These are phyloP conservation scores for Leptomonas seymouri DNA, from an alignment of 208 protist species.

Conservation along the genomic window DNA sequence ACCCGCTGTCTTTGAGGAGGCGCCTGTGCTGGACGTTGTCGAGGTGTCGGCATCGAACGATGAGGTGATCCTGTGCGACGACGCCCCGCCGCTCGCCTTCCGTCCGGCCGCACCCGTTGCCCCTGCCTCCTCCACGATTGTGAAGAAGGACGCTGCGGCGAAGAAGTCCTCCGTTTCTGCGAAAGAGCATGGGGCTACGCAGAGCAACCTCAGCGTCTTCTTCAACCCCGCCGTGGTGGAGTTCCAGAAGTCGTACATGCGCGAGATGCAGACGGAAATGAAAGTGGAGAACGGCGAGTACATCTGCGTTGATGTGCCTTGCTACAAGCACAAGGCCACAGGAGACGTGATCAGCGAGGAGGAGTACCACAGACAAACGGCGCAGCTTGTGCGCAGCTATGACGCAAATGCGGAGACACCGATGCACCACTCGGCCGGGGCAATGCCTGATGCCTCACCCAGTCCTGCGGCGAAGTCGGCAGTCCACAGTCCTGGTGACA, in stretches of 20 bases:
- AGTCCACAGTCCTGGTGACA: not conserved
- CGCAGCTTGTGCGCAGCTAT: conserved; percentile 32
- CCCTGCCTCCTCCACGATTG: not conserved
- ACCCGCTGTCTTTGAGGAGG: conserved; percentile 5
- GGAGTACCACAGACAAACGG: conserved; percentile 52
- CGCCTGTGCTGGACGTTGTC: conserved; percentile 44
- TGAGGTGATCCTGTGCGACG: conserved; percentile 82
- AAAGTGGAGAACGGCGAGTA: conserved; percentile 69
- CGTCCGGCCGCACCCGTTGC: conserved; percentile 18
- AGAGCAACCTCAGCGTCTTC: conserved; percentile 57
- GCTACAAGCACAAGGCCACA: conserved; percentile 46
- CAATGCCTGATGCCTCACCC: not conserved
- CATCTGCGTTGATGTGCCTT: conserved; percentile 58
- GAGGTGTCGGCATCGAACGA: conserved; percentile 56
- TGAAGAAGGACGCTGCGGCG: conserved; percentile 2
- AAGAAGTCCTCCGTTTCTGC: conserved; percentile 1
- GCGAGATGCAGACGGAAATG: conserved; percentile 65
- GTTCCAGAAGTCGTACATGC: conserved; percentile 71
- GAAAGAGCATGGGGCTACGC: conserved; percentile 13
- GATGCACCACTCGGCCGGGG: not conserved
- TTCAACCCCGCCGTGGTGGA: conserved; percentile 62
- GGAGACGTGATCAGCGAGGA: conserved; percentile 69
- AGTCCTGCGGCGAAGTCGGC: conserved; percentile 10
- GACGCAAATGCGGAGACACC: not conserved
- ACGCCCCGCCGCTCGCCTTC: conserved; percentile 75